These are phyloP conservation scores for Castanea sativa DNA, from an alignment of 306 rosid species.

Conservation along the genomic window DNA sequence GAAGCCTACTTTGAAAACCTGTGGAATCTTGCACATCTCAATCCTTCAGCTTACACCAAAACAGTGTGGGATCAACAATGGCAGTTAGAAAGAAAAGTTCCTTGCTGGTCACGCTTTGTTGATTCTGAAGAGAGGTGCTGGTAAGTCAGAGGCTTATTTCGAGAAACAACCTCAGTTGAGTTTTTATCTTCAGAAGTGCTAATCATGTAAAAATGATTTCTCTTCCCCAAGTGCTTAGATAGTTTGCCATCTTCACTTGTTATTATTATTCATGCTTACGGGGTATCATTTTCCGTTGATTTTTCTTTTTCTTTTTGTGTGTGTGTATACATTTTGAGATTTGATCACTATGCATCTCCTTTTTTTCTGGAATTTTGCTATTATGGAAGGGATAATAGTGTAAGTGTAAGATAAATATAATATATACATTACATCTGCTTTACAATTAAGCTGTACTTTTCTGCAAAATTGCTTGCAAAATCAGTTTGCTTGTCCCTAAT, in stretches of 20 bases:
- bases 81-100: constrained; percentile 80
- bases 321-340: neutral
- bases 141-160: constrained; percentile 40
- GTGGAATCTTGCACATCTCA: constrained; percentile 68
- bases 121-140: constrained; percentile 56
- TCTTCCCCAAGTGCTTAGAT: constrained; percentile 7
- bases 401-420: neutral
- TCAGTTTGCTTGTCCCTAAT: too few relatives aligned
- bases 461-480: too few relatives aligned
- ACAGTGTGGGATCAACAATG: constrained; percentile 69
- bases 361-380: neutral
- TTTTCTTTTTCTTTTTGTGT: constrained; percentile 1
- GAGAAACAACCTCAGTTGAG: constrained; percentile 5
- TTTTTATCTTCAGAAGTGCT: neutral
- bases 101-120: constrained; percentile 91
- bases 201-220: neutral
- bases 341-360: neutral
- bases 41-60: constrained; percentile 57
- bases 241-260: neutral
- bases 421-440: too few relatives aligned
- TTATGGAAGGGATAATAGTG: neutral
- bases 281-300: neutral
- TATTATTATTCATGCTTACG: constrained; percentile 9
- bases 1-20: constrained; percentile 73
- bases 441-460: too few relatives aligned